These are phyloP conservation scores for Verticillium nubilum DNA, from an alignment of 2,329 filamentous ascomycete genomes.

Conservation along the genomic window DNA sequence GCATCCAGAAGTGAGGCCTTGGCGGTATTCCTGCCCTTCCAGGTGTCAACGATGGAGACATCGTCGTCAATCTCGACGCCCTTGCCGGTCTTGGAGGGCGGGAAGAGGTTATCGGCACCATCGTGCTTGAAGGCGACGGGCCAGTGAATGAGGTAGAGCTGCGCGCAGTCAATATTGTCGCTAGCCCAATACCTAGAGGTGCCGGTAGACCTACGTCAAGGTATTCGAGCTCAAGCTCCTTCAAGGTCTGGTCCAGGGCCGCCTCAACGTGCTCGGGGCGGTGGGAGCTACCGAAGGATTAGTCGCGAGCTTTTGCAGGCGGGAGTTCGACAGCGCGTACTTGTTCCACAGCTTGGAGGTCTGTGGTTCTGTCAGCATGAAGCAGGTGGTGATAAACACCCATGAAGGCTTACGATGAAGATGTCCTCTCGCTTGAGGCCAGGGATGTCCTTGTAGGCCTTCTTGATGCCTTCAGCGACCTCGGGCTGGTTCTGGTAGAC, in stretches of 20 bases:
- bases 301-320: neutral
- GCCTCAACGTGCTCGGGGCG: conserved; percentile 54
- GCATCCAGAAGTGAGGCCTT: neutral
- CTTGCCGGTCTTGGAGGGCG: conserved; percentile 24
- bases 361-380: neutral
- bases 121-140: conserved; percentile 39
- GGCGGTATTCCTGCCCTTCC: conserved; percentile 26
- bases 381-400: too few relatives aligned
- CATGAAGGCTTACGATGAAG: conserved; percentile 35
- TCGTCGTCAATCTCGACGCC: conserved; percentile 25
- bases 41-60: conserved; percentile 36
- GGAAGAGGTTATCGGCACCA: conserved; percentile 36
- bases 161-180: neutral
- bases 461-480: conserved; percentile 50
- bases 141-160: conserved; percentile 61
- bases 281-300: conserved; percentile 39
- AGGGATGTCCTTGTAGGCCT: conserved; percentile 37
- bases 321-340: conserved; percentile 8
- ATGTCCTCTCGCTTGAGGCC: conserved; percentile 50
- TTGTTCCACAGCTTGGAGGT: conserved; percentile 65
- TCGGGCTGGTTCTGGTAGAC: conserved; percentile 61
- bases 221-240: conserved; percentile 51
- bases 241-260: conserved; percentile 50
- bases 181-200: neutral
- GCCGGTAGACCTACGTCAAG: conserved; percentile 36